phyloP scores from a whole-genome alignment of 1,284 basidiomycete species.

The Mycena sp. region DNA sequence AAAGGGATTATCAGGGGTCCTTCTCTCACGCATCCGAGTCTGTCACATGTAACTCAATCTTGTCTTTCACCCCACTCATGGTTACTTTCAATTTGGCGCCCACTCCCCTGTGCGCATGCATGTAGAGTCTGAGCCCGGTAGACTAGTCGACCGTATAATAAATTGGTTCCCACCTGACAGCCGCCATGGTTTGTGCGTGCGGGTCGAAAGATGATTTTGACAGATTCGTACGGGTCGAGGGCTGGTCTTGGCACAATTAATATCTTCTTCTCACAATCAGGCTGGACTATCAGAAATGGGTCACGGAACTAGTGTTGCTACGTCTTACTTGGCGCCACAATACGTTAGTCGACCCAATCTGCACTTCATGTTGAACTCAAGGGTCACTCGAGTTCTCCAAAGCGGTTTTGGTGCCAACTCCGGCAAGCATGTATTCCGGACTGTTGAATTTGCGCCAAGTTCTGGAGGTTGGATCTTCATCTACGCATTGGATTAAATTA shows the following conservation, averaged over 20 bases:
- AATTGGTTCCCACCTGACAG: no score
- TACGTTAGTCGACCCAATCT: conserved; percentile 37
- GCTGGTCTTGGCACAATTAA: conserved; percentile 43
- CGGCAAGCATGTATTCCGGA: neutral
- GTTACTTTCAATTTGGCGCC: no score
- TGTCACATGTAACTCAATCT: no score
- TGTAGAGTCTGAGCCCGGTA: no score
- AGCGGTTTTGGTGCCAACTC: neutral
- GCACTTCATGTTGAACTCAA: conserved; percentile 37
- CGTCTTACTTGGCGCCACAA: conserved; percentile 33
- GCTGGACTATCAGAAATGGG: conserved; percentile 31
- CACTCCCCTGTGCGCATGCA: no score
- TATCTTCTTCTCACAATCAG: conserved; percentile 30
- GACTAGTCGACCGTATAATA: no score
- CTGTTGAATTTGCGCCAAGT: conserved; percentile 1
- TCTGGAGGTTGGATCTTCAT: neutral
- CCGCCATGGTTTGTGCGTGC: conserved; percentile 41
- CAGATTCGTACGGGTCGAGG: conserved; percentile 37
- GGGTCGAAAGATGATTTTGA: conserved; percentile 43
- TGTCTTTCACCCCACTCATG: no score
- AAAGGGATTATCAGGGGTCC: no score
- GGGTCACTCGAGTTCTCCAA: conserved; percentile 33
- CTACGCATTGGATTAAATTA: neutral
- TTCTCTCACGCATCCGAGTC: no score
- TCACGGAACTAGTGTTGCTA: conserved; percentile 23